These are phyloP conservation scores for Ophiostoma ulmi DNA, from an alignment of 2,329 filamentous ascomycete species.

Conservation along the genomic window DNA sequence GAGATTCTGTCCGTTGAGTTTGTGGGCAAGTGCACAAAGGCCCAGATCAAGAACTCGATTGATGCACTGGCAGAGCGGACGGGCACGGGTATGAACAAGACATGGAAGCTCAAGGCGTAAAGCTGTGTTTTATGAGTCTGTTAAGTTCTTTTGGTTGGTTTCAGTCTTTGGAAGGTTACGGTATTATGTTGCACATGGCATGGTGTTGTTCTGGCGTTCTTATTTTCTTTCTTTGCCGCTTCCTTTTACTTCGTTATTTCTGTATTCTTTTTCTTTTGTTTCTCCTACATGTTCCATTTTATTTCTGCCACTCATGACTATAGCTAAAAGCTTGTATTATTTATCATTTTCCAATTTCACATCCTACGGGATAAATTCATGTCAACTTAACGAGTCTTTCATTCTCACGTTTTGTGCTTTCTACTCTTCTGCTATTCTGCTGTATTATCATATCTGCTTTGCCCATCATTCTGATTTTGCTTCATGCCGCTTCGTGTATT, in stretches of 20 bases:
- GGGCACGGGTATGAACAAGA: slow-evolving; percentile 51
- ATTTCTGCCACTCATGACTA: background rate
- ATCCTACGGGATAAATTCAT: background rate
- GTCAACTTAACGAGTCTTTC: background rate
- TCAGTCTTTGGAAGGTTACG: background rate
- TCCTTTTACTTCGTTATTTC: background rate
- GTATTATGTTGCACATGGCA: slow-evolving; percentile 6
- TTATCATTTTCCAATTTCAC: background rate
- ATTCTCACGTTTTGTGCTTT: background rate
- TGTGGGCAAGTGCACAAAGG: slow-evolving; percentile 58
- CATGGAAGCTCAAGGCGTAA: slow-evolving; percentile 49
- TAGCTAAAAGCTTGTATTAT: slow-evolving; percentile 10
- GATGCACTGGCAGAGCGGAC: slow-evolving; percentile 59
- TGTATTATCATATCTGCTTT: background rate
- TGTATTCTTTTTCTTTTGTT: background rate
- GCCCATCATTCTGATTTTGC: background rate
- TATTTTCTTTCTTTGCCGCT: background rate
- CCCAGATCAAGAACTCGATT: slow-evolving; percentile 66
- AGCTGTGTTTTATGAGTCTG: background rate
- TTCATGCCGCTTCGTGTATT: no score
- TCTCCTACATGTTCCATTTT: background rate
- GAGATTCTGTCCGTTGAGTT: slow-evolving; percentile 73
- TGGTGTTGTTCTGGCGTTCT: background rate
- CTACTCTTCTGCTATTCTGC: background rate
- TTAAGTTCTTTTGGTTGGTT: background rate